Evolutionary conservation across 2,329 filamentous ascomycete species (phyloP).

Genomic region (Fusarium kyushuense): DNA sequence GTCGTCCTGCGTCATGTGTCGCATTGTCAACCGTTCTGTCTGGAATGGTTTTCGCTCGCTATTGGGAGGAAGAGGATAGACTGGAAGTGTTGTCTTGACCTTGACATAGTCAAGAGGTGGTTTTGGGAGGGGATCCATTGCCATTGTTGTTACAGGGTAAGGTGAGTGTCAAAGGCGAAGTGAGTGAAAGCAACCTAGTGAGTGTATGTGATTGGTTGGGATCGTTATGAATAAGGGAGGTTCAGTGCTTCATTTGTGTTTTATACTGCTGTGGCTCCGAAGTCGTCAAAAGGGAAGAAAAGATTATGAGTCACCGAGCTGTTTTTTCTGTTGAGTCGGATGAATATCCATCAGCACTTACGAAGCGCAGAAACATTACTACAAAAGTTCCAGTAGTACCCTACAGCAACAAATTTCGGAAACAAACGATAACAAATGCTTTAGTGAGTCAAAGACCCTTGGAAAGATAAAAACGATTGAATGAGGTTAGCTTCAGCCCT

Average conservation of each 20-base stretch:
- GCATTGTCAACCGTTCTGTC: constrained; percentile 68
- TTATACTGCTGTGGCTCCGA: neutral
- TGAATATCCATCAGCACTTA: neutral
- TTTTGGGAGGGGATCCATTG: constrained; percentile 37
- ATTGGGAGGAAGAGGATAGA: constrained; percentile 56
- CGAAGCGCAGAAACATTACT: neutral
- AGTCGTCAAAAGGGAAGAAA: neutral
- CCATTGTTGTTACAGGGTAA: constrained; percentile 16
- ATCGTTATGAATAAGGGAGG: neutral
- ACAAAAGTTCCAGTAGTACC: constrained; percentile 26
- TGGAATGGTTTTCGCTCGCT: constrained; percentile 54
- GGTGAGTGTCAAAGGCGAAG: neutral
- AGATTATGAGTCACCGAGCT: constrained; percentile 13
- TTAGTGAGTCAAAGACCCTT: neutral
- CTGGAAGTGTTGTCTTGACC: constrained; percentile 63
- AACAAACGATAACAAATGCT: neutral
- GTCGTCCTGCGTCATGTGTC: constrained; percentile 64
- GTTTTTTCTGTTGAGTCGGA: neutral
- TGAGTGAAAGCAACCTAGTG: neutral
- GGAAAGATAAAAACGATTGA: neutral
- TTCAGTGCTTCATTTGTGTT: neutral
- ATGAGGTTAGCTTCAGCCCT: constrained; percentile 12
- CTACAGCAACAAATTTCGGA: neutral
- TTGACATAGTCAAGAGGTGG: constrained; percentile 51
- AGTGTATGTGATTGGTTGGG: neutral